Base-by-base conservation (phyloP, 2,329 filamentous ascomycete genomes). In the Nemania sp. region DNA sequence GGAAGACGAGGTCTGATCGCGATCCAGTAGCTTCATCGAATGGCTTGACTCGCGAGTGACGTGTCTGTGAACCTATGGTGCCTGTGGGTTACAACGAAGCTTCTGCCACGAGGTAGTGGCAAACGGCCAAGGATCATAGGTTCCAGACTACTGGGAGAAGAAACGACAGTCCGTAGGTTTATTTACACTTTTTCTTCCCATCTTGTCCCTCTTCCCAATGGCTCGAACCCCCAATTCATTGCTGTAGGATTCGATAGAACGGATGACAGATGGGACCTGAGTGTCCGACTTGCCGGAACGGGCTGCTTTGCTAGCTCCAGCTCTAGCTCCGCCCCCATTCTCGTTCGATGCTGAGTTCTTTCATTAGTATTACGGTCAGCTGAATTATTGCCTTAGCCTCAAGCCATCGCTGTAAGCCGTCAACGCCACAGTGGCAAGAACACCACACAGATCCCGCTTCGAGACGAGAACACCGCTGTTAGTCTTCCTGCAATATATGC, bases 101-200 rank as follows among this genome's bases (percentile, higher is more conserved):
- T 32, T 20, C 32, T 41, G 53, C 56, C 61, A 68, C 66, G 63
- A 59, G 62, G 58, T 5, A 45, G 53, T 52, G 60, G 57, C 55
- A 53, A 47, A 51, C 67, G 54, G 62, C 15, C 73, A 72, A 68
- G 74, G 73, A 73, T 75, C 68, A 66, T 73, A 73, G 69, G 74
- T 76, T 74, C 75, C 75, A 74, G 72, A 64, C 69, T 72, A 62
- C 70, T 74, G 74, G 75, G 71, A 68, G 32, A 35, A 11, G 32
- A 35, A 11, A 35, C 32, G 32, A 35, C 32, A 35, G 32, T 35
- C 11, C 32, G 11, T 7, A 11, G 7, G 7, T 35, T 7, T 35
- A 35, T 35, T 7, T 32, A 32, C 29, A 32, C 29, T 32, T 32
- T 32, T 8, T 32, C 8, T 45, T 45, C n/a, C 15, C 27, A 26